These are phyloP conservation scores for Morella rubra DNA, from an alignment of 306 rosid species.

Conservation along the genomic window DNA sequence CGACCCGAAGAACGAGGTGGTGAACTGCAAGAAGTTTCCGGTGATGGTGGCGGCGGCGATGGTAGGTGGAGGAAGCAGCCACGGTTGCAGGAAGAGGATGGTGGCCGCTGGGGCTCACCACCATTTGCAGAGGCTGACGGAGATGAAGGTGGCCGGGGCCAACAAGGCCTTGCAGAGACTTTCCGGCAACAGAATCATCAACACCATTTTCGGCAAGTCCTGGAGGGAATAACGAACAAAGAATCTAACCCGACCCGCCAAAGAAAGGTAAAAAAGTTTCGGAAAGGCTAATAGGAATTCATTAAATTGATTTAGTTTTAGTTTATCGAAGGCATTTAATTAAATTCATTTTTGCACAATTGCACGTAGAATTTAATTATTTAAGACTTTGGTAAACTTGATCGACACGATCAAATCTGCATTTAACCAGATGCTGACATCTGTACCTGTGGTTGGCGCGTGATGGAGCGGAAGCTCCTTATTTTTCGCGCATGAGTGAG, in stretches of 20 bases:
- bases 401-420: no score
- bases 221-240: constrained; percentile 50
- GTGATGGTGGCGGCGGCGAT: constrained; percentile 38
- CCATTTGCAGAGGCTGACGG: constrained; percentile 44
- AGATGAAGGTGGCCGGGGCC: constrained; percentile 50
- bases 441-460: background rate
- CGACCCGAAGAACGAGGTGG: constrained; percentile 42
- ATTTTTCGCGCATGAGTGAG: background rate
- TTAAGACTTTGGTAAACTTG: no score
- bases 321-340: no score
- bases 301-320: no score
- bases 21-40: constrained; percentile 26
- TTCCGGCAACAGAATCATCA: constrained; percentile 46
- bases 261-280: constrained; percentile 27
- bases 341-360: no score
- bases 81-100: constrained; percentile 46
- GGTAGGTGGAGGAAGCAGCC: constrained; percentile 41
- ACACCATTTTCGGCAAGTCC: constrained; percentile 42
- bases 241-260: constrained; percentile 44
- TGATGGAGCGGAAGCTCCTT: background rate
- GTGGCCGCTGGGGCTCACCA: constrained; percentile 42
- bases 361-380: no score
- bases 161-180: constrained; percentile 52
- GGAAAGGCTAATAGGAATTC: no score
- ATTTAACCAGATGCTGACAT: no score